phyloP scores from a whole-genome alignment of 1,139 yeast species.

The Pneumocystis oryctolagi region DNA sequence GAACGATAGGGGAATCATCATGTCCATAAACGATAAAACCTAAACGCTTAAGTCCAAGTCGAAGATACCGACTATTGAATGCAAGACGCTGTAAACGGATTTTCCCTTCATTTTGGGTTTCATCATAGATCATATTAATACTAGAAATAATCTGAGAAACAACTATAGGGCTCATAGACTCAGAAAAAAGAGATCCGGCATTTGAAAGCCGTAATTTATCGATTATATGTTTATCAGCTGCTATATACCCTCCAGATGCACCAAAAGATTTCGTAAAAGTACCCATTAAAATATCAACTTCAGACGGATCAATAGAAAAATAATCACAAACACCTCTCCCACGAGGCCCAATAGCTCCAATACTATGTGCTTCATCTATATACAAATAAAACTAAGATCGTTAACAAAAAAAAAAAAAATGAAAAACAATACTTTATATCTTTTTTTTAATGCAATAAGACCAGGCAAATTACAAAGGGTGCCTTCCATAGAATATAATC shows the following conservation, averaged over 20 bases:
- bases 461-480: slow-evolving; percentile 77
- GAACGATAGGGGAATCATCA: slow-evolving; percentile 93
- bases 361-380: slow-evolving; percentile 95
- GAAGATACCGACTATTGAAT: slow-evolving; percentile 81
- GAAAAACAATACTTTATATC: slow-evolving; percentile 38
- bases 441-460: slow-evolving; percentile 57
- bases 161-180: slow-evolving; percentile 80
- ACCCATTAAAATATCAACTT: slow-evolving; percentile 86
- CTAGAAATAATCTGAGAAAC: slow-evolving; percentile 77
- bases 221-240: slow-evolving; percentile 53
- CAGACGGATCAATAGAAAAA: slow-evolving; percentile 60
- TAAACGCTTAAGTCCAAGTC: slow-evolving; percentile 75
- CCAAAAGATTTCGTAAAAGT: slow-evolving; percentile 95
- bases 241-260: slow-evolving; percentile 95
- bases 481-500: slow-evolving; percentile 96
- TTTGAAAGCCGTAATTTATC: slow-evolving; percentile 61
- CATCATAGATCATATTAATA: slow-evolving; percentile 63
- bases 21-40: slow-evolving; percentile 92
- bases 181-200: slow-evolving; percentile 64
- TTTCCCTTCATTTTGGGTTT: slow-evolving; percentile 73
- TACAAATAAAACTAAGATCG: slow-evolving; percentile 48
- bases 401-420: not conserved
- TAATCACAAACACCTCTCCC: slow-evolving; percentile 95
- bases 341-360: slow-evolving; percentile 89
- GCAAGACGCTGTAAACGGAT: slow-evolving; percentile 88